These are phyloP conservation scores for Plasmodium fragile DNA, from an alignment of 169 alveolate species.

Conservation along the genomic window DNA sequence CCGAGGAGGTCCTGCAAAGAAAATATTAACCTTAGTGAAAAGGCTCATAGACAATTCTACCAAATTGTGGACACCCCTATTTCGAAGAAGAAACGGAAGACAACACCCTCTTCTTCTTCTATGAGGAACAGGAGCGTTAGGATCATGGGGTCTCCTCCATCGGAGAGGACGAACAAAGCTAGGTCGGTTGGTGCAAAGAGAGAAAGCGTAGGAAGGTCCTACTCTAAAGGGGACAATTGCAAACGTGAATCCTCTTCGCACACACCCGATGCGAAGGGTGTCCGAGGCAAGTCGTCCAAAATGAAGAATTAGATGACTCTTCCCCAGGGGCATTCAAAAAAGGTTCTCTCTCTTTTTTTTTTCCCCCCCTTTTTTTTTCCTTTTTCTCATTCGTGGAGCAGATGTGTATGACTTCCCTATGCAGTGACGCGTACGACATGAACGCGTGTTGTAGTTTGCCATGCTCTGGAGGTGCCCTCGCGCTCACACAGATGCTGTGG, in stretches of 20 bases:
- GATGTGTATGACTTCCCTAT: neutral
- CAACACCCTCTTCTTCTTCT: neutral
- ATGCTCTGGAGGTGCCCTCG: neutral
- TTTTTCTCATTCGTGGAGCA: neutral
- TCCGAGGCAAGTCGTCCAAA: conserved; percentile 10
- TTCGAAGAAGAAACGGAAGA: conserved; percentile 30
- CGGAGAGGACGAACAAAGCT: conserved; percentile 4
- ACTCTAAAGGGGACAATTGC: conserved; percentile 21
- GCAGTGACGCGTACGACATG: neutral
- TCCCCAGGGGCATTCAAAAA: neutral
- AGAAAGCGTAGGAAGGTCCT: conserved; percentile 8
- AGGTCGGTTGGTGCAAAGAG: conserved; percentile 22
- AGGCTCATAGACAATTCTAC: conserved; percentile 19
- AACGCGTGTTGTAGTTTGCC: neutral
- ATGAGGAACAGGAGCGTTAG: neutral
- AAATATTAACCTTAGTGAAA: conserved; percentile 45
- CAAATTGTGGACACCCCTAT: conserved; percentile 58
- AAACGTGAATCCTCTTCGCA: conserved; percentile 29
- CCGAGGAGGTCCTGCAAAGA: conserved; percentile 75
- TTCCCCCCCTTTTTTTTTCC: neutral
- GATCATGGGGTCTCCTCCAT: neutral
- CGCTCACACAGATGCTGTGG: neutral
- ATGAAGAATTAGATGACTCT: conserved; percentile 2
- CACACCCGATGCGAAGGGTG: conserved; percentile 7
- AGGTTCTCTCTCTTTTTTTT: neutral